These are phyloP conservation scores for Microstegium vimineum DNA, from an alignment of 176 grass and related monocot genomes.

Conservation along the genomic window DNA sequence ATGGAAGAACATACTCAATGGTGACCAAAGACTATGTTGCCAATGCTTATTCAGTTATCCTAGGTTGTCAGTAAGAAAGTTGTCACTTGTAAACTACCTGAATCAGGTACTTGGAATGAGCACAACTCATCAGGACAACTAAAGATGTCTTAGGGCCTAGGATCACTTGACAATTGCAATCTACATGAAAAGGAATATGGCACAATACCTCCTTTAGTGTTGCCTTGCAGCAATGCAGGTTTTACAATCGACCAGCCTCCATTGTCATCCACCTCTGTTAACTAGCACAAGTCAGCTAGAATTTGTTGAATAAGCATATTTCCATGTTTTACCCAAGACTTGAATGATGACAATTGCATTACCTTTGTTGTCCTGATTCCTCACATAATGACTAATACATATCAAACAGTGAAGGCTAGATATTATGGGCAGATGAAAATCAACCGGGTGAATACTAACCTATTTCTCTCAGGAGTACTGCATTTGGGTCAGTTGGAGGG, in stretches of 20 bases:
- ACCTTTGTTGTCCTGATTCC: neutral
- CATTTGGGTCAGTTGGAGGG: constrained; percentile 81
- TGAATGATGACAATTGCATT: neutral
- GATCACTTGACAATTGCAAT: neutral
- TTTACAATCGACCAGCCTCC: constrained; percentile 77
- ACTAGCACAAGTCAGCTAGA: neutral
- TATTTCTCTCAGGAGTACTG: constrained; percentile 87
- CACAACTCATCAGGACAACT: neutral
- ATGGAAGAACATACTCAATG: neutral
- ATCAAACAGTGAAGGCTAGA: neutral
- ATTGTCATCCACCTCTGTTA: constrained; percentile 69
- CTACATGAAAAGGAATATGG: neutral
- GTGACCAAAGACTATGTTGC: neutral
- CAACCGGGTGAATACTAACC: constrained; percentile 42
- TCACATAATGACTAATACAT: neutral
- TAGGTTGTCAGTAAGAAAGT: neutral
- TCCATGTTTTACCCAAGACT: neutral
- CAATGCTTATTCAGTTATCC: neutral
- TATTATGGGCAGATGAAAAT: neutral
- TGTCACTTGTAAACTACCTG: neutral
- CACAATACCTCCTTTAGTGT: constrained; percentile 45
- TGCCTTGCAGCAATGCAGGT: constrained; percentile 47
- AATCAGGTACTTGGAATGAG: neutral
- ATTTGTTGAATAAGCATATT: constrained; percentile 2
- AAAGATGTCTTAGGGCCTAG: neutral